Evolutionary conservation across 208 protist species (phyloP).

Genomic region (Leishmania tropica): DNA sequence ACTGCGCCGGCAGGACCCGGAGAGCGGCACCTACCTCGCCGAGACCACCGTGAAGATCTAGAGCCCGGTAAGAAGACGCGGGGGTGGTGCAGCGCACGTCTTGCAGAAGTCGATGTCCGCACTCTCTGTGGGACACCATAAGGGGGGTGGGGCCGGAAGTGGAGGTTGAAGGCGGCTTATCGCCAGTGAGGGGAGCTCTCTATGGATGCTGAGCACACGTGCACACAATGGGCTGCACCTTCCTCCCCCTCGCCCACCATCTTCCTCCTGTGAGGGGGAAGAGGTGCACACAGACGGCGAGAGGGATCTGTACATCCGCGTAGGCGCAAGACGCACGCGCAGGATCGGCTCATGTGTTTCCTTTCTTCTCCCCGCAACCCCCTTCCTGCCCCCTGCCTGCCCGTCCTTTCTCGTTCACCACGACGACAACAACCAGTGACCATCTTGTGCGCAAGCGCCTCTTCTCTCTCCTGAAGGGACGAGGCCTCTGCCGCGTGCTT

Average conservation of each 20-base stretch:
- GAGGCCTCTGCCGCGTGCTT: background rate
- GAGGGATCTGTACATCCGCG: background rate
- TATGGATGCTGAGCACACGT: background rate
- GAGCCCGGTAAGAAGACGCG: background rate
- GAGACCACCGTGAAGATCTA: slow-evolving; percentile 36
- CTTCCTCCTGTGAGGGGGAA: background rate
- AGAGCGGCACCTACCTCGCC: slow-evolving; percentile 34
- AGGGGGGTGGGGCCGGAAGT: background rate
- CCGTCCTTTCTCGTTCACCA: background rate
- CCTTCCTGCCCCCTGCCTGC: background rate
- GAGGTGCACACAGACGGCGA: background rate
- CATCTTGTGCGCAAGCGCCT: background rate
- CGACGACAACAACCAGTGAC: background rate
- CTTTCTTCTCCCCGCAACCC: background rate
- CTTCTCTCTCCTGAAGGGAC: background rate
- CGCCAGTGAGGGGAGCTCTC: background rate
- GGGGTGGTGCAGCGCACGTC: background rate
- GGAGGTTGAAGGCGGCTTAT: background rate
- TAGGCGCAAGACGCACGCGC: background rate
- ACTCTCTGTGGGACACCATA: background rate
- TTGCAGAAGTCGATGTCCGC: background rate
- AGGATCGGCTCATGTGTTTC: background rate
- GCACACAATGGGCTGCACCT: background rate
- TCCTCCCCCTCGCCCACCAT: background rate
- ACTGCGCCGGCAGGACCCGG: slow-evolving; percentile 16